Conservation (phyloP, 495 filamentous ascomycete genomes). For the Daldinia concentrica region DNA sequence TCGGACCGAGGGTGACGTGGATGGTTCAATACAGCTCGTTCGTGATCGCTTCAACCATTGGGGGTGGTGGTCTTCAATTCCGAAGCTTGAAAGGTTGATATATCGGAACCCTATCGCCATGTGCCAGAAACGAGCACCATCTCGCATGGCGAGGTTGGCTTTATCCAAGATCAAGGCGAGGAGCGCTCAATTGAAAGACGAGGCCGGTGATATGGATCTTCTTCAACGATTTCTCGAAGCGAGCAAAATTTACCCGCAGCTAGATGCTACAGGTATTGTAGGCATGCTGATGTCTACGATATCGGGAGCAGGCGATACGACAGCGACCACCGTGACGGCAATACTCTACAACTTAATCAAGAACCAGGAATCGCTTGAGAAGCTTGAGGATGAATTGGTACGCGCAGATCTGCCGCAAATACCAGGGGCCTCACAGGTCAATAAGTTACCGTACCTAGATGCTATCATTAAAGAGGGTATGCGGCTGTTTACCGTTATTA, state of each 20-base stretch:
- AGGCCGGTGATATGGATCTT: slow-evolving; percentile 20
- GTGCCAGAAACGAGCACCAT: slow-evolving; percentile 19
- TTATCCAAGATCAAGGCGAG: slow-evolving; percentile 30
- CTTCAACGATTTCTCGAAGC: slow-evolving; percentile 42
- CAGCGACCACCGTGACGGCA: slow-evolving; percentile 61
- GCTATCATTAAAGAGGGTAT: slow-evolving; percentile 69
- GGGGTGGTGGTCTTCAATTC: slow-evolving; percentile 42
- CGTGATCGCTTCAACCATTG: slow-evolving; percentile 42
- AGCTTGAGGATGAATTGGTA: slow-evolving; percentile 61
- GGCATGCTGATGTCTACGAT: slow-evolving; percentile 56
- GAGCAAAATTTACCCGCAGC: slow-evolving; percentile 38
- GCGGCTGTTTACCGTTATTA: slow-evolving; percentile 61
- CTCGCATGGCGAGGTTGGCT: slow-evolving; percentile 27
- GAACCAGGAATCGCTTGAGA: slow-evolving; percentile 54
- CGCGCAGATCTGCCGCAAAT: slow-evolving; percentile 40
- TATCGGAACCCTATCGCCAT: slow-evolving; percentile 43
- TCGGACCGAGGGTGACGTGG: slow-evolving; percentile 36
- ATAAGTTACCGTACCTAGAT: slow-evolving; percentile 63
- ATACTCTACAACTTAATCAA: slow-evolving; percentile 61
- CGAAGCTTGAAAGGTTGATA: slow-evolving; percentile 41
- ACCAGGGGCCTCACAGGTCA: slow-evolving; percentile 28
- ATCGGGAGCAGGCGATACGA: slow-evolving; percentile 66
- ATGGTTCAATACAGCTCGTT: slow-evolving; percentile 37
- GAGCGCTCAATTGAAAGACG: not conserved
- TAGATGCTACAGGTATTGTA: slow-evolving; percentile 49